Base-by-base conservation (phyloP, 176 grass and related monocot species). In the Lolium perenne region DNA sequence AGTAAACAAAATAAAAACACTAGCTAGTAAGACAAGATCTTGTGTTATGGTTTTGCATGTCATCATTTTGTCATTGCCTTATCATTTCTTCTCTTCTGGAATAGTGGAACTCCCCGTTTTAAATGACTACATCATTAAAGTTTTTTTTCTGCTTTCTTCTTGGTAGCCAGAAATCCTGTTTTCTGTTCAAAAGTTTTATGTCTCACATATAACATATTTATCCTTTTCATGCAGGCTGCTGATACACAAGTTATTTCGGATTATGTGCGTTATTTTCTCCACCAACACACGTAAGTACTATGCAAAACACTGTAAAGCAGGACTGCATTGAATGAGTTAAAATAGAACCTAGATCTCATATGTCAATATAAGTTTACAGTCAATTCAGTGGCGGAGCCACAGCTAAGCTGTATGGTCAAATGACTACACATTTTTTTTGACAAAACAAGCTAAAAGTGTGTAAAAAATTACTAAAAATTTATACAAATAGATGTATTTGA, bases 181-280 rank as follows among this genome's bases (percentile, higher is more conserved):
- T 81, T 50, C 35, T 81, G 35, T 80, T 41, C 48, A 56, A 13
- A 22, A 72, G 49, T 47, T 79, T 58, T 67, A 57, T 75, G 35
- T 22, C 45, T 22, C 21, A 71, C 10, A 23, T 59, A 21, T 90
- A 83, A 23, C 25, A 59, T 54, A 14, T 54, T 91, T 87, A 17
- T 74, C 14, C 35, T 91, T 84, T 40, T 79, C 12, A 71, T 71
- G 41, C 78, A 98, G 96, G 96, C 93, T 86, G 96, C 93, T 41
- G 96, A 95, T 80, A 94, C 93, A 23, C 93, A 98, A 87, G 57
- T 98, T 60, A 84, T 98, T 73, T 98, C 96, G 4, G 93, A 98
- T 81, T 98, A 98, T 89, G 93, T 95, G 16, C 94, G 93, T 60
- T 95, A 95, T 82, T 98, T 98, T 53, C 93, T 98, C 58, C 83